Conservation (phyloP, 1,284 basidiomycete species). For the Papiliotrema fonsecae region DNA sequence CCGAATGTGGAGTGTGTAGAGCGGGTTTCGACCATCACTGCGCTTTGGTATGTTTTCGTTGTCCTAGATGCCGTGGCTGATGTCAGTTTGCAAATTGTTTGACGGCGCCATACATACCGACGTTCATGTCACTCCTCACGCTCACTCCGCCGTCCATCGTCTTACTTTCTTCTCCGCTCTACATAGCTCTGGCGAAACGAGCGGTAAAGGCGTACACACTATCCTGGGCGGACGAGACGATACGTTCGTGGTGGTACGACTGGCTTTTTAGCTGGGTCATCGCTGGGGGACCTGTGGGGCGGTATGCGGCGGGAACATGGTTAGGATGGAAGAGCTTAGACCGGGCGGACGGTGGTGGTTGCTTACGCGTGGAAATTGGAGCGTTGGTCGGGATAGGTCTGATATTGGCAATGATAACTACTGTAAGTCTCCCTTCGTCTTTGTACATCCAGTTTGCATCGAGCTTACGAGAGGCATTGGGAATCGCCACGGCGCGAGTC, state of each 20-base stretch:
- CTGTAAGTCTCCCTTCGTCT: constrained; percentile 16
- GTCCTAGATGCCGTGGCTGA: not conserved
- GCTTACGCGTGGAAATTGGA: constrained; percentile 17
- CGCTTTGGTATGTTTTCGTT: constrained; percentile 27
- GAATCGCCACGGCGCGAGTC: constrained; percentile 20
- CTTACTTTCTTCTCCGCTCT: constrained; percentile 23
- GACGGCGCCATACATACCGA: constrained; percentile 33
- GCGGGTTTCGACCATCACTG: constrained; percentile 45
- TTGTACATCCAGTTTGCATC: not conserved
- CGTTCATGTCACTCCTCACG: constrained; percentile 29
- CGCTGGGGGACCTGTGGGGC: constrained; percentile 33
- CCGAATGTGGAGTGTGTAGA: constrained; percentile 38
- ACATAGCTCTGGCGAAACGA: constrained; percentile 11
- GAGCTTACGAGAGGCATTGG: constrained; percentile 9
- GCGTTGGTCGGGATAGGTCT: constrained; percentile 19
- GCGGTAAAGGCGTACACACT: constrained; percentile 14
- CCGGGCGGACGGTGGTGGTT: constrained; percentile 9
- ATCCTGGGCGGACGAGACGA: constrained; percentile 9
- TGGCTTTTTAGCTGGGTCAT: constrained; percentile 35
- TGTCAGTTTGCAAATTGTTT: constrained; percentile 43
- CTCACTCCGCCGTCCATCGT: constrained; percentile 21
- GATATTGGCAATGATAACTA: constrained; percentile 24
- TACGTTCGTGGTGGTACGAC: constrained; percentile 30
- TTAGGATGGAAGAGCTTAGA: constrained; percentile 38
- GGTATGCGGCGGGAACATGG: constrained; percentile 23